phyloP scores from a whole-genome alignment of 2,329 filamentous ascomycete genomes.

The Arthroderma sp. region DNA sequence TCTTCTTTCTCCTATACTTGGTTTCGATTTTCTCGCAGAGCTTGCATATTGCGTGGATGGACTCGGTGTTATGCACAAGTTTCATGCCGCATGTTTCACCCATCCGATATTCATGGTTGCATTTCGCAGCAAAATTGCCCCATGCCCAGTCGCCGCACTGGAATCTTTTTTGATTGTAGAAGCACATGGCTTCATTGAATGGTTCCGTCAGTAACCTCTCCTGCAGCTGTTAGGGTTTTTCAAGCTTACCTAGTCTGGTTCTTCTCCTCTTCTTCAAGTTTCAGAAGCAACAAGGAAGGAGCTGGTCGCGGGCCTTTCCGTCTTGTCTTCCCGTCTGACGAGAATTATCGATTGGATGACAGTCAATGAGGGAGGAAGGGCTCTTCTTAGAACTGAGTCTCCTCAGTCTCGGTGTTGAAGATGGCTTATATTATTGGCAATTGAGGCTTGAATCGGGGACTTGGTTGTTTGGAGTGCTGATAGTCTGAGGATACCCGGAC shows the following conservation, averaged over 20 bases:
- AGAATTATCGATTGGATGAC: neutral
- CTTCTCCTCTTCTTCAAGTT: conserved; percentile 3
- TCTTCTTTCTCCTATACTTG: conserved; percentile 61
- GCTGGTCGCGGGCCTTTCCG: neutral
- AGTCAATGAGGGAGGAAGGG: neutral
- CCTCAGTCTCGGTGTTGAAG: too few relatives aligned
- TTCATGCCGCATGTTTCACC: conserved; percentile 95
- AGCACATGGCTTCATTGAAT: conserved; percentile 58
- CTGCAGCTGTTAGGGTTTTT: neutral
- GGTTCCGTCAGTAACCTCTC: neutral
- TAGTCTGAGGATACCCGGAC: too few relatives aligned
- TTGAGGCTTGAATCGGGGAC: too few relatives aligned
- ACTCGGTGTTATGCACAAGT: conserved; percentile 63
- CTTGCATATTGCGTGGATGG: conserved; percentile 56
- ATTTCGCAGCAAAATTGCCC: conserved; percentile 85
- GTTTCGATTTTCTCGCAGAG: conserved; percentile 81
- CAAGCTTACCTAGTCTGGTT: neutral
- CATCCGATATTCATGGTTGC: conserved; percentile 86
- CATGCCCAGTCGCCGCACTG: conserved; percentile 85
- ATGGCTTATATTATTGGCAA: too few relatives aligned
- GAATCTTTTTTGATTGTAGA: conserved; percentile 83
- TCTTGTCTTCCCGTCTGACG: neutral
- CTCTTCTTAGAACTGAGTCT: neutral
- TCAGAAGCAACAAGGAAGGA: conserved; percentile 10
- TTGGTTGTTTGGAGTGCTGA: too few relatives aligned